Conservation (phyloP, 768 basidiomycete genomes). For the Mycena galericulata region DNA sequence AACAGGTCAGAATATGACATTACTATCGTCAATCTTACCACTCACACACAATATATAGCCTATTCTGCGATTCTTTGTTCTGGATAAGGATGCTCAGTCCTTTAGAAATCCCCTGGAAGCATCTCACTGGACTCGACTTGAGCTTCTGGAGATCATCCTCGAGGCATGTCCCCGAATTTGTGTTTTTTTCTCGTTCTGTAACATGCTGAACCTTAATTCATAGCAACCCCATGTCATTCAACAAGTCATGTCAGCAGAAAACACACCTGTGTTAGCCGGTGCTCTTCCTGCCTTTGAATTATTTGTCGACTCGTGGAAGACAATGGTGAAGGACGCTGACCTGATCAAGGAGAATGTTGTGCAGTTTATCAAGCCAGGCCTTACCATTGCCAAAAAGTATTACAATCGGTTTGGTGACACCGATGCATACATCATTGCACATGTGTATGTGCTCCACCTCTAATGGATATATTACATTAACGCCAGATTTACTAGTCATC, state of each 20-base stretch:
- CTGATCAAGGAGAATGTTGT: neutral
- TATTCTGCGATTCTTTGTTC: neutral
- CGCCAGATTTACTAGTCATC: neutral
- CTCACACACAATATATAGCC: neutral
- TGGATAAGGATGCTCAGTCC: neutral
- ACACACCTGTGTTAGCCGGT: neutral
- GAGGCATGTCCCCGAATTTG: constrained; percentile 2
- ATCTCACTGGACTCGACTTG: constrained; percentile 4
- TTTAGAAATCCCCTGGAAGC: constrained; percentile 5
- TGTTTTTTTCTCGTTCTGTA: neutral
- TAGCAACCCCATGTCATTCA: constrained; percentile 17
- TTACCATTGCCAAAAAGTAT: neutral
- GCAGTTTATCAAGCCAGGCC: neutral
- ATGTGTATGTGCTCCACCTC: neutral
- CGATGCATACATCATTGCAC: constrained; percentile 7
- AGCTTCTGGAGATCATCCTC: constrained; percentile 3
- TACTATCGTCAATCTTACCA: neutral
- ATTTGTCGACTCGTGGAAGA: neutral
- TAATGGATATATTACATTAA: neutral
- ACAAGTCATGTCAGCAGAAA: constrained; percentile 8
- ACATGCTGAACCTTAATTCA: neutral
- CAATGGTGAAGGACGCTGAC: neutral
- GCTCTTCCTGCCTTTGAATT: constrained; percentile 11
- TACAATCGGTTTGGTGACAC: neutral
- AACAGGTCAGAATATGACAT: neutral